These are phyloP conservation scores for Pogostemon cablin DNA, from an alignment of 257 asterid species.

Conservation along the genomic window DNA sequence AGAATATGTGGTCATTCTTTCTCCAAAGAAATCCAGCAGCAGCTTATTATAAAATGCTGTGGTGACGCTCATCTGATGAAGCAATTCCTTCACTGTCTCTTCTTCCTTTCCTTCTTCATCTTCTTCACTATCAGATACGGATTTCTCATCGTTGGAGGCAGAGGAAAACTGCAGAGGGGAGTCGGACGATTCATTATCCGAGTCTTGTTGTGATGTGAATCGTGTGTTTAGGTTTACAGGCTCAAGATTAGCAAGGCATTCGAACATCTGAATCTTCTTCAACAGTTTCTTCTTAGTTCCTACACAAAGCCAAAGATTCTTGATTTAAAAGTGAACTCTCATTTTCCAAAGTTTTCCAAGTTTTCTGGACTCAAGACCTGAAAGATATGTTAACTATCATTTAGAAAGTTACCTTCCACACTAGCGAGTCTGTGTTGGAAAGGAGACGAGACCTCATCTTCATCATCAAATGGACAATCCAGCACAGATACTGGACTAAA, in stretches of 20 bases:
- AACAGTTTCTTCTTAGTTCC: slow-evolving; percentile 64
- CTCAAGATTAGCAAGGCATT: slow-evolving; percentile 63
- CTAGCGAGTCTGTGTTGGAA: slow-evolving; percentile 54
- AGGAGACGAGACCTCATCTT: slow-evolving; percentile 77
- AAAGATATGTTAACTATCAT: too few species aligned
- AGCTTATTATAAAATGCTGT: slow-evolving; percentile 47
- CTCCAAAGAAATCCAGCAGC: slow-evolving; percentile 60
- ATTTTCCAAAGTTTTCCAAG: too few species aligned
- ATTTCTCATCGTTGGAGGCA: slow-evolving; percentile 29
- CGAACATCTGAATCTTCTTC: slow-evolving; percentile 61
- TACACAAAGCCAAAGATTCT: slow-evolving; percentile 23
- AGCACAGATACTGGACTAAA: slow-evolving; percentile 84
- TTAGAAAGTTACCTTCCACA: slow-evolving; percentile 50
- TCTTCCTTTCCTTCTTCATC: slow-evolving; percentile 37
- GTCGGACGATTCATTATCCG: slow-evolving; percentile 46
- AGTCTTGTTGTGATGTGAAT: slow-evolving; percentile 44
- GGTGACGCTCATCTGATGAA: slow-evolving; percentile 42
- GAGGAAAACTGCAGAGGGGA: slow-evolving; percentile 34
- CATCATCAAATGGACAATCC: slow-evolving; percentile 82
- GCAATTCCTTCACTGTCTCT: slow-evolving; percentile 38
- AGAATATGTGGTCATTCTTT: slow-evolving; percentile 27
- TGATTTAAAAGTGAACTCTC: too few species aligned
- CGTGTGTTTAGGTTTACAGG: slow-evolving; percentile 55
- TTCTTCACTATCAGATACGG: slow-evolving; percentile 34
- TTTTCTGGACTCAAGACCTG: too few species aligned